Evolutionary conservation across 495 filamentous ascomycete genomes (phyloP), one percentile per base, ranked within the genome.

Genomic region (Evernia prunastri): DNA sequence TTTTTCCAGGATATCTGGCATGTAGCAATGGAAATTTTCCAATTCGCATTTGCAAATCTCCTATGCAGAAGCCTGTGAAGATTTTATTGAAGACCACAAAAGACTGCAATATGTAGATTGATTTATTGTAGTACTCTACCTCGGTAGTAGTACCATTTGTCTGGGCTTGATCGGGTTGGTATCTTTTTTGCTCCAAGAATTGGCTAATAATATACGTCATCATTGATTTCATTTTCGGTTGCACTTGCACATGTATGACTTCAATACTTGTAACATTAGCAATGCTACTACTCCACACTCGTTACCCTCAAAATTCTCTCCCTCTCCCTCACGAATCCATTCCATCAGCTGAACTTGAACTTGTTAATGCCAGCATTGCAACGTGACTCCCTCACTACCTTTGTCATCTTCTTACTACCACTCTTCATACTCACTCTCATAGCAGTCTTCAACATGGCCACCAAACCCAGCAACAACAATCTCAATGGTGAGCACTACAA

Each of bases 391-490:
- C 12, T 63, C 9, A 40, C 25, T 23, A 61, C 59, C 7, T 66
- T 23, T 10, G 2, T 37, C 18, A 29, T 66, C 17, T 66, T 66
- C 39, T n/a, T 66, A 42, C 64, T 66, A 4, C 64, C 64, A 18
- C 51, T 66, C 10, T 23, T 66, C 20, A 15, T 61, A 0, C 39
- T 61, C 0, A 40, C 54, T 2, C 47, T 66, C 10, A 33, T 62
- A 27, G 49, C 64, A 23, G 12, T 33, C 25, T 66, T 66, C 31
- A 58, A 56, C 39, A 71, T 89, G 61, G 83, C 80, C 60, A 74
- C 76, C 63, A 85, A 83, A 78, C 85, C 83, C 15, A 72, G 60
- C 67, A 82, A 84, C 74, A 75, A 82, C 18, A 80, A 85, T 31
- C 75, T 86, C 27, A 79, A 86, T 67, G 79, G 74, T 76, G 59